These are phyloP conservation scores for Aurantiochytrium sp. DNA, from an alignment of 108 stramenopile species.

Conservation along the genomic window DNA sequence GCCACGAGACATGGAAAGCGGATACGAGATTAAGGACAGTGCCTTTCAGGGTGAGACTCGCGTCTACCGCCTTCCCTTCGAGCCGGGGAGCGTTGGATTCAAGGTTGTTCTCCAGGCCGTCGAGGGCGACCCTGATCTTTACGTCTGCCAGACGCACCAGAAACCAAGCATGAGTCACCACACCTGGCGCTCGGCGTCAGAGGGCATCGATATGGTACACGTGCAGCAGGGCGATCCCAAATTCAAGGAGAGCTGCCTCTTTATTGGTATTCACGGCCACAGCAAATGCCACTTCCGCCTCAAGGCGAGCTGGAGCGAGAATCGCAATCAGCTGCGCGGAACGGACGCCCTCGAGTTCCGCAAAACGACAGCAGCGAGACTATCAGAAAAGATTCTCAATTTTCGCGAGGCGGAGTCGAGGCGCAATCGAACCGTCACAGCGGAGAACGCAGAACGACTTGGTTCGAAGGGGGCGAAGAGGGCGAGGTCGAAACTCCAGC, in stretches of 20 bases:
- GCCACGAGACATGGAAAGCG: neutral
- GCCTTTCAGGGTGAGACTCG: neutral
- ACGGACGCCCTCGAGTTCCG: neutral
- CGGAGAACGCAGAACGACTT: too few species aligned
- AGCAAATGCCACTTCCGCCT: neutral
- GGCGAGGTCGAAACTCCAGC: neutral
- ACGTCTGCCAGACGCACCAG: conserved; percentile 1
- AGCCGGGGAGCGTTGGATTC: neutral
- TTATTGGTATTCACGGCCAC: conserved; percentile 16
- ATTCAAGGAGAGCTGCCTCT: neutral
- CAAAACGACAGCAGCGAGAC: neutral
- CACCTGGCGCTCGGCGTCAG: conserved; percentile 14
- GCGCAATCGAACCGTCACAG: neutral
- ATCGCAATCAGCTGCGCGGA: neutral
- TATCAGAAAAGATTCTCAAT: neutral
- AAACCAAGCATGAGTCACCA: conserved; percentile 18
- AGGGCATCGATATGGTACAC: conserved; percentile 2
- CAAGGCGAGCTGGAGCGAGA: neutral
- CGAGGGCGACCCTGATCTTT: conserved; percentile 7
- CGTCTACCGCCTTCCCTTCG: neutral
- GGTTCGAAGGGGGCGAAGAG: too few species aligned
- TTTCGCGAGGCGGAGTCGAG: neutral
- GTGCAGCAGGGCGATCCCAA: neutral
- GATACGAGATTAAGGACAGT: conserved; percentile 1
- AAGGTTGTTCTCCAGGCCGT: neutral